These are phyloP conservation scores for Ettlia oleoabundans DNA, from an alignment of 139 green algal genomes.

Conservation along the genomic window DNA sequence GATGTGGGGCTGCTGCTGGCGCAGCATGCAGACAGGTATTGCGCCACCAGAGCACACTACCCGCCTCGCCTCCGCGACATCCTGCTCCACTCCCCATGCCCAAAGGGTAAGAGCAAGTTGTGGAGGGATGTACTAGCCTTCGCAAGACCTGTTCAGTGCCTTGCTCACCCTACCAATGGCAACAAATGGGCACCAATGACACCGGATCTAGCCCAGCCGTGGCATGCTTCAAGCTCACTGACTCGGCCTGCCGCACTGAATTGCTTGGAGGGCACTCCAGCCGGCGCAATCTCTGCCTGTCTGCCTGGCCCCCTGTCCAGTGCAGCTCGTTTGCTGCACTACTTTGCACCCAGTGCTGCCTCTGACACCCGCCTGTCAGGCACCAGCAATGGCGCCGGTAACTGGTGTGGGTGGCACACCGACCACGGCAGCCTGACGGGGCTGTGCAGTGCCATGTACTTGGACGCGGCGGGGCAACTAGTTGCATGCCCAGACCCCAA, in stretches of 20 bases:
- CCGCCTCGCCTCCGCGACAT: slow-evolving; percentile 30
- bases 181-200: no score
- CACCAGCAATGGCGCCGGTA: not conserved
- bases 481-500: slow-evolving; percentile 61
- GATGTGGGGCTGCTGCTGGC: slow-evolving; percentile 62
- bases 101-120: slow-evolving; percentile 30
- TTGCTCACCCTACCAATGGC: no score
- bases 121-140: no score
- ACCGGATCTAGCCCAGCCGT: not conserved
- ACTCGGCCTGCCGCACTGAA: no score
- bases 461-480: slow-evolving; percentile 31
- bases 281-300: not conserved
- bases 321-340: slow-evolving; percentile 76
- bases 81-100: slow-evolving; percentile 44
- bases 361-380: not conserved
- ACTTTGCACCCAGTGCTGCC: slow-evolving; percentile 55
- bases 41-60: not conserved
- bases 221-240: not conserved
- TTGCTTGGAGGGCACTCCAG: no score
- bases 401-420: slow-evolving; percentile 85
- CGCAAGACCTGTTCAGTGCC: no score
- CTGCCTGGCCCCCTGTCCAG: not conserved
- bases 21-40: slow-evolving; percentile 55
- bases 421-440: slow-evolving; percentile 81
- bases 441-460: slow-evolving; percentile 75